Percentiles rank a stretch among this genome's conserved stretches.
These are phyloP conservation scores for Luffa aegyptiaca DNA, from an alignment of 306 rosid genomes.

Conservation along the genomic window DNA sequence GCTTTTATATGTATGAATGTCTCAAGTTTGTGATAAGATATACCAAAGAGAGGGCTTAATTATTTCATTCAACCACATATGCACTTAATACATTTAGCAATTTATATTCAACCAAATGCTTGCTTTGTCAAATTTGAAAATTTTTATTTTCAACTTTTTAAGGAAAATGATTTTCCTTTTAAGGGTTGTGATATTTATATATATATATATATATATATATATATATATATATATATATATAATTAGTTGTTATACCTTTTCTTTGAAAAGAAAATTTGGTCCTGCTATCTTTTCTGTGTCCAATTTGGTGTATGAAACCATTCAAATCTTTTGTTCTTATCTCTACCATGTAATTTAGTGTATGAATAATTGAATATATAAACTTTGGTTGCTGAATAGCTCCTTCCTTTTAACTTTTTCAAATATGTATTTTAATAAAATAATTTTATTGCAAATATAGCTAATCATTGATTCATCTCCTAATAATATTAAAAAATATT, in stretches of 20 bases:
- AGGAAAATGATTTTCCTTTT: background rate
- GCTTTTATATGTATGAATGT: background rate
- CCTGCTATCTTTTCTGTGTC: background rate
- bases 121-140: background rate
- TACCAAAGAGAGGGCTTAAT: background rate
- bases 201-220: background rate
- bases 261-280: background rate
- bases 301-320: background rate
- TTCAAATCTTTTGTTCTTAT: background rate
- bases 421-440: too few species aligned
- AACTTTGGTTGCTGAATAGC: too few species aligned
- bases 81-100: background rate
- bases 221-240: background rate
- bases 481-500: too few species aligned
- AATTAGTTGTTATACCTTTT: background rate
- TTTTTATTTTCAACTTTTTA: background rate
- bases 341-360: background rate
- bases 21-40: background rate
- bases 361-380: background rate
- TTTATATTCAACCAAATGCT: background rate
- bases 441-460: too few species aligned
- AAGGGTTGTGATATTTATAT: background rate
- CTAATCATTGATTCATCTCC: too few species aligned
- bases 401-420: too few species aligned
- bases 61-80: background rate